A percentile compares a stretch with the other conserved stretches of the same genome.
phyloP scores from a whole-genome alignment of 2,329 filamentous ascomycete species.

The Colletotrichum sp. region DNA sequence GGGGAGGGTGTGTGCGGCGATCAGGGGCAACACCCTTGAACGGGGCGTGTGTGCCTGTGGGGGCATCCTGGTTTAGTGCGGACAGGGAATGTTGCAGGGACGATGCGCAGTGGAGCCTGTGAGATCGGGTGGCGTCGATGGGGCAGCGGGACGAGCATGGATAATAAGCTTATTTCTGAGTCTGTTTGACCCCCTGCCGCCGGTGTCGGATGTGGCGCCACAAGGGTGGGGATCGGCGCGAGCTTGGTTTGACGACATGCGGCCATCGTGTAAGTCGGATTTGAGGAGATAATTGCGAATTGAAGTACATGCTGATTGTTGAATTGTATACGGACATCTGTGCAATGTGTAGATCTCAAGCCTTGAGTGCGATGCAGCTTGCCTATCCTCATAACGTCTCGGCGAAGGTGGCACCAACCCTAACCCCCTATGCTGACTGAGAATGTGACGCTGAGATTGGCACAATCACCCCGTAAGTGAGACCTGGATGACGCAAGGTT shows the following conservation, averaged over 20 bases:
- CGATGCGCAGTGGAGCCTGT: rapidly evolving
- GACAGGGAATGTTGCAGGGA: not conserved
- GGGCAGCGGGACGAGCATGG: not conserved
- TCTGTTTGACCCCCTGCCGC: rapidly evolving
- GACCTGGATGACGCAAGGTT: rapidly evolving
- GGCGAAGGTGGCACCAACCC: not conserved
- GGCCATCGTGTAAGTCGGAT: not conserved
- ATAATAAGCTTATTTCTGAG: not conserved
- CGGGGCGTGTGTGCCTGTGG: not conserved
- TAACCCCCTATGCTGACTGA: rapidly evolving
- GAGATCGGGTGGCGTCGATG: not conserved
- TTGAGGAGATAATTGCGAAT: rapidly evolving
- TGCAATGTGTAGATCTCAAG: not conserved
- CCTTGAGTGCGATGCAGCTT: rapidly evolving
- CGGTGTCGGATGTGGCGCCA: not conserved
- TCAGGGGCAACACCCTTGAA: not conserved
- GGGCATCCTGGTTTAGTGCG: not conserved
- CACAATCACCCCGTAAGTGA: rapidly evolving
- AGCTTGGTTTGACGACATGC: not conserved
- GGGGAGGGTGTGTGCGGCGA: not conserved
- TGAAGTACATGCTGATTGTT: rapidly evolving
- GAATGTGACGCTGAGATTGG: rapidly evolving
- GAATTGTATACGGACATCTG: rapidly evolving
- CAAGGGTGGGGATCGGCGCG: not conserved
- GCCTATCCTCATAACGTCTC: not conserved